Evolutionary conservation across 2,329 filamentous ascomycete species (phyloP), one percentile per base, ranked within the genome.

Genomic region (Colletotrichum falcatum): DNA sequence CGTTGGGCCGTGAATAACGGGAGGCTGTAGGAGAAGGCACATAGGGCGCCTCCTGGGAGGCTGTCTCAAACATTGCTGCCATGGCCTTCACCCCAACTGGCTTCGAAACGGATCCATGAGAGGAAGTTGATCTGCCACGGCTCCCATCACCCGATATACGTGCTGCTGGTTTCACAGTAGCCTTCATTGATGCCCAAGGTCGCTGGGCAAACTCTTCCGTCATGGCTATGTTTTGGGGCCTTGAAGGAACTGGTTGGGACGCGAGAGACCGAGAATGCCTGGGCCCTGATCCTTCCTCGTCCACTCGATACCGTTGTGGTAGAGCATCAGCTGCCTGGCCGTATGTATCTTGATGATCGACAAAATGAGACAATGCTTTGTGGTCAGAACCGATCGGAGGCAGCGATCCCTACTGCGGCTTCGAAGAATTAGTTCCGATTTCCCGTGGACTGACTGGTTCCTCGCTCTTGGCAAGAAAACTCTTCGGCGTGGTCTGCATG

Each of bases 61-160:
- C 78, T 49, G 74, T 81, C 71, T 89, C 85, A 75, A 88, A 88
- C 75, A 83, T 81, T 44, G 86, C 86, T 5, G 86, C 83, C 80
- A 89, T 87, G 2, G 84, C 85, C 73, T 79, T 85, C 16, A 87
- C 86, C 3, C 79, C 76, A 26, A 76, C 75, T 69, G 65, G 72
- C 28, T 78, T 83, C 28, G 73, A 75, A 4, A 73, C 64, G 0
- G 77, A 76, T 62, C 73, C 74, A 16, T 54, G 60, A 20, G 59
- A 55, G 30, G 49, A 35, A 11, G 66, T 71, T 5, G 28, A 42
- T 18, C 23, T 61, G 12, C 54, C 23, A 5, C 42, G 42, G 42
- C 39, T 48, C 16, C 42, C 54, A 54, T 26, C 46, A 44, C 26
- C 33, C 9, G 58, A 61, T 11, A 20, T 33, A 11, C 56, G 67